A percentile compares a stretch with the other conserved stretches of the same genome.
These are phyloP conservation scores for Russula vinacea DNA, from an alignment of 768 basidiomycete species.

Conservation along the genomic window DNA sequence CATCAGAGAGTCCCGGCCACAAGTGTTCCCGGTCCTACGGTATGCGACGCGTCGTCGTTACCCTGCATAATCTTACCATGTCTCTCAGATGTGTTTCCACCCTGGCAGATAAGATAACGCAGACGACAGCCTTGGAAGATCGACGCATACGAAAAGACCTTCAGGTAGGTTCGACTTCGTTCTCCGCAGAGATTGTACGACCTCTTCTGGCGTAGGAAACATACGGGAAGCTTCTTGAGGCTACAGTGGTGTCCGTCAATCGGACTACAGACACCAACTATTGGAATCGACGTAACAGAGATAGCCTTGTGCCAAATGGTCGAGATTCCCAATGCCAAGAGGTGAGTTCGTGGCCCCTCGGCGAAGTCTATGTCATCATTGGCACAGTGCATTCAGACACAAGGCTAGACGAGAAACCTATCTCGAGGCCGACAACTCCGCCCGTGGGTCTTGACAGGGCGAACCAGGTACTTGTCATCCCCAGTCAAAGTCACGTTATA, in stretches of 20 bases:
- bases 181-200: constrained; percentile 3
- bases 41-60: constrained; percentile 37
- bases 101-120: constrained; percentile 77
- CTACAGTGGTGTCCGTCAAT: constrained; percentile 69
- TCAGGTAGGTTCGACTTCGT: constrained; percentile 48
- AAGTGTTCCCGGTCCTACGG: constrained; percentile 72
- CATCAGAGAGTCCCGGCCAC: constrained; percentile 64
- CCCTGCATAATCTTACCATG: constrained; percentile 12
- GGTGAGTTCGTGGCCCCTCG: constrained; percentile 38
- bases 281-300: constrained; percentile 76
- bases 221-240: constrained; percentile 81
- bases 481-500: not conserved
- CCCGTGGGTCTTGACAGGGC: constrained; percentile 42
- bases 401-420: constrained; percentile 61
- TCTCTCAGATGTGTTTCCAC: constrained; percentile 65
- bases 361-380: not conserved
- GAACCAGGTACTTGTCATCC: constrained; percentile 43
- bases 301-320: constrained; percentile 58
- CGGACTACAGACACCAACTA: constrained; percentile 70
- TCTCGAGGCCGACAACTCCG: constrained; percentile 44
- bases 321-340: constrained; percentile 66
- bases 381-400: constrained; percentile 35
- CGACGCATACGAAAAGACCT: constrained; percentile 82
- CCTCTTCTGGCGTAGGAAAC: constrained; percentile 54
- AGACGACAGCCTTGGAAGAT: constrained; percentile 91